These are phyloP conservation scores for Candida vaughaniae DNA, from an alignment of 805 yeast genomes.

Conservation along the genomic window DNA sequence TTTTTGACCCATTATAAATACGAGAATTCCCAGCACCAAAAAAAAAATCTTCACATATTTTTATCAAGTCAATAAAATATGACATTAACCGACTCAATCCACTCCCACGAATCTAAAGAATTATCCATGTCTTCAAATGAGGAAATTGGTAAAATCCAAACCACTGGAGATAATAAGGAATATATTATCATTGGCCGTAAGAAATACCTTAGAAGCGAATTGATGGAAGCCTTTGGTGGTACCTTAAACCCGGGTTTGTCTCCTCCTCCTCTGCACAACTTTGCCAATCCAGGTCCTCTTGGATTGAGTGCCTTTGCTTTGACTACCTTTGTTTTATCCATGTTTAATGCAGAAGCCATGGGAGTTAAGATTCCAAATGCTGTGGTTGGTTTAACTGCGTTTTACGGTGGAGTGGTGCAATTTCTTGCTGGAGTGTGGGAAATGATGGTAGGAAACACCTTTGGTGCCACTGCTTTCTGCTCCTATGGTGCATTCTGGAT, in stretches of 20 bases:
- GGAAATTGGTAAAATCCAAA: conserved; percentile 23
- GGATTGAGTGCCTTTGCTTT: conserved; percentile 65
- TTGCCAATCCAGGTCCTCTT: conserved; percentile 68
- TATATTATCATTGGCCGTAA: conserved; percentile 34
- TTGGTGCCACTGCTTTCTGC: conserved; percentile 66
- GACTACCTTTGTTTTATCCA: conserved; percentile 60
- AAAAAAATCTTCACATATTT: no score
- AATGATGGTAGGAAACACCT: conserved; percentile 60
- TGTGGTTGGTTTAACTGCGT: conserved; percentile 58
- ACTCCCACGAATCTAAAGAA: conserved; percentile 16
- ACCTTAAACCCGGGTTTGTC: conserved; percentile 35
- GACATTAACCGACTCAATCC: conserved; percentile 14
- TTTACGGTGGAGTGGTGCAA: conserved; percentile 66
- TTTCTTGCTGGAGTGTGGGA: conserved; percentile 70
- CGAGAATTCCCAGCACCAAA: no score
- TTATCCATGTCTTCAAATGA: conserved; percentile 10
- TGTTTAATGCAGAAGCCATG: conserved; percentile 57
- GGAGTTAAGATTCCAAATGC: conserved; percentile 52
- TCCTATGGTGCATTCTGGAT: conserved; percentile 49
- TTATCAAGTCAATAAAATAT: no score
- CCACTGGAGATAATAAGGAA: conserved; percentile 36
- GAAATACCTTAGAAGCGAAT: conserved; percentile 36
- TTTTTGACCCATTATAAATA: no score
- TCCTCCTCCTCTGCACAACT: conserved; percentile 50
- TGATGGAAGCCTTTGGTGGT: conserved; percentile 42